Conservation (phyloP, 1,284 basidiomycete species). For the Ceratobasidium theobromae region DNA sequence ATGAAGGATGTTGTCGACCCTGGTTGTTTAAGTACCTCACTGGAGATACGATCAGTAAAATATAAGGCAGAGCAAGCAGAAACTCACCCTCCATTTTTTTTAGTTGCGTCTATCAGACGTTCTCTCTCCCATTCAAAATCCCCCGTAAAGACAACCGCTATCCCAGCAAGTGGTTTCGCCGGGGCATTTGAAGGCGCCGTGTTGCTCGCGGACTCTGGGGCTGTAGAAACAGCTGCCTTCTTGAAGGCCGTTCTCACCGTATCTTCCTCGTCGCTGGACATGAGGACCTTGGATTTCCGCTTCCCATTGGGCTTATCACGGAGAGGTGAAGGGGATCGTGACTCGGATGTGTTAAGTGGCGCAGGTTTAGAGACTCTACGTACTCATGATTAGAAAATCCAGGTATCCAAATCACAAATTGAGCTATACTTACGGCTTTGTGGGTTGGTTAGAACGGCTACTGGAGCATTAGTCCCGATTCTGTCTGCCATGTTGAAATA, state of each 20-base stretch:
- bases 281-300: constrained; percentile 29
- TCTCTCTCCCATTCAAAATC: constrained; percentile 36
- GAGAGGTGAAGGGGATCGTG: constrained; percentile 8
- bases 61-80: constrained; percentile 35
- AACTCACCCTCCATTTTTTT: constrained; percentile 39
- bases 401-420: not conserved
- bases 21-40: constrained; percentile 33
- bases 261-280: constrained; percentile 32
- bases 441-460: constrained; percentile 1
- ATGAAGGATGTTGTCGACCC: constrained; percentile 35
- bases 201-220: constrained; percentile 40
- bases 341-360: not conserved
- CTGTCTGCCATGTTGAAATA: not conserved
- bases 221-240: constrained; percentile 38
- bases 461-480: not conserved
- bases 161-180: constrained; percentile 6
- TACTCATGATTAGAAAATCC: not conserved
- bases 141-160: constrained; percentile 24
- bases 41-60: not conserved
- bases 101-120: constrained; percentile 38
- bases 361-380: not conserved
- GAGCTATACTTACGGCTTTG: not conserved
- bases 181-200: constrained; percentile 38
- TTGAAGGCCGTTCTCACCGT: constrained; percentile 5
- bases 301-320: not conserved